phyloP scores from a whole-genome alignment of 2,329 filamentous ascomycete genomes.

The Aspergillus ibericus region DNA sequence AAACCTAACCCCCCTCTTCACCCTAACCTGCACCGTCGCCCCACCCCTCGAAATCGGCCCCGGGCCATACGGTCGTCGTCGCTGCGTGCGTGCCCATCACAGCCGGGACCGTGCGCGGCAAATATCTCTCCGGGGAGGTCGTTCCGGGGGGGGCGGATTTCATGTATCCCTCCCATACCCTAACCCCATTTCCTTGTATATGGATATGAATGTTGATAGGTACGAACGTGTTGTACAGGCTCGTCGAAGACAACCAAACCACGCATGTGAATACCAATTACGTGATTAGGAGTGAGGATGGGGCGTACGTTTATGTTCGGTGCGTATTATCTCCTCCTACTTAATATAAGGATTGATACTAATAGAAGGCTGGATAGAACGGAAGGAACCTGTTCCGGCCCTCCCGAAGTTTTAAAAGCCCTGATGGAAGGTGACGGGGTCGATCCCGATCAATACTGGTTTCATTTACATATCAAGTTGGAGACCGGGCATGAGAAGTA shows the following conservation, averaged over 20 bases:
- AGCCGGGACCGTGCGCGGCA: conserved; percentile 21
- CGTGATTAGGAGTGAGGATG: conserved; percentile 30
- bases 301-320: conserved; percentile 28
- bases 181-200: background rate
- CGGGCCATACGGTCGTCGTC: conserved; percentile 26
- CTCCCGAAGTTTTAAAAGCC: conserved; percentile 25
- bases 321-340: background rate
- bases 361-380: conserved; percentile 19
- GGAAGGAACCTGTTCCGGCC: conserved; percentile 28
- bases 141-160: conserved; percentile 29
- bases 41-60: conserved; percentile 27
- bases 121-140: conserved; percentile 25
- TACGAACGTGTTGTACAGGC: conserved; percentile 13
- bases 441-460: conserved; percentile 27
- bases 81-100: conserved; percentile 28
- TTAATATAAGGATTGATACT: background rate
- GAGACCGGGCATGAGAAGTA: conserved; percentile 28
- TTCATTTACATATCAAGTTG: conserved; percentile 28
- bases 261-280: conserved; percentile 30
- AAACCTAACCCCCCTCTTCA: conserved; percentile 24
- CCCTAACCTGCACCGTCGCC: conserved; percentile 25
- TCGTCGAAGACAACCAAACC: conserved; percentile 29
- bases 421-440: conserved; percentile 29
- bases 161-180: conserved; percentile 14
- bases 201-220: background rate